These are phyloP conservation scores for Aquanectria penicillioides DNA, from an alignment of 2,329 filamentous ascomycete genomes.

Conservation along the genomic window DNA sequence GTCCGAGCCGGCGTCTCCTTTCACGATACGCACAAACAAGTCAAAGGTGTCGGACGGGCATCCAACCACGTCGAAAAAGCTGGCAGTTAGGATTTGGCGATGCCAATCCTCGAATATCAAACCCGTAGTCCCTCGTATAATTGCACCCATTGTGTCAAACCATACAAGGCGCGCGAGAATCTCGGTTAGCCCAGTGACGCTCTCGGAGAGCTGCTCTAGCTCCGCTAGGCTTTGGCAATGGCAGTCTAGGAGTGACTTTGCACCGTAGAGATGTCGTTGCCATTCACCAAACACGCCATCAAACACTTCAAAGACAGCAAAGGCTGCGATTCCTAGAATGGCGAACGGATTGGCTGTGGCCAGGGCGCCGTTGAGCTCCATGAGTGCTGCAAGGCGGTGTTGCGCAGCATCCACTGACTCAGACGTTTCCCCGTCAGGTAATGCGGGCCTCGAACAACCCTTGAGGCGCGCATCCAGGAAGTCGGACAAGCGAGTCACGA, in stretches of 20 bases:
- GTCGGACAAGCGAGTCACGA: conserved; percentile 39
- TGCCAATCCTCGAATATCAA: conserved; percentile 55
- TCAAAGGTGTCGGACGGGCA: conserved; percentile 50
- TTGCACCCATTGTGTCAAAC: conserved; percentile 50
- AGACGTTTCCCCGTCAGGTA: background rate
- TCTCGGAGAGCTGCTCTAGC: conserved; percentile 45
- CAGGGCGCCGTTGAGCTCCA: conserved; percentile 50
- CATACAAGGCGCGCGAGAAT: conserved; percentile 52
- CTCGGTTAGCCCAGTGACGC: conserved; percentile 49
- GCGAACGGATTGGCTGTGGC: conserved; percentile 53
- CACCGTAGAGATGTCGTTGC: conserved; percentile 52
- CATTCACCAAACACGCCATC: conserved; percentile 52
- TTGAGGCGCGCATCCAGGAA: conserved; percentile 40
- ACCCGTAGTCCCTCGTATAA: conserved; percentile 29
- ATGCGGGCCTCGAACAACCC: conserved; percentile 3
- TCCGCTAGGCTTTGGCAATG: conserved; percentile 49
- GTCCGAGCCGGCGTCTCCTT: conserved; percentile 22
- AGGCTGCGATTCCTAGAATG: conserved; percentile 54
- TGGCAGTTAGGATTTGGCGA: conserved; percentile 44
- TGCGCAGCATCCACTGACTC: conserved; percentile 32
- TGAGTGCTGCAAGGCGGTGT: conserved; percentile 46
- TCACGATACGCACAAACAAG: conserved; percentile 48
- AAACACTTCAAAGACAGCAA: conserved; percentile 56
- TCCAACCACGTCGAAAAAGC: conserved; percentile 50
- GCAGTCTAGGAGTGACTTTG: conserved; percentile 51